These are phyloP conservation scores for Rhizopogon vesiculosus DNA, from an alignment of 768 basidiomycete species.

Conservation along the genomic window DNA sequence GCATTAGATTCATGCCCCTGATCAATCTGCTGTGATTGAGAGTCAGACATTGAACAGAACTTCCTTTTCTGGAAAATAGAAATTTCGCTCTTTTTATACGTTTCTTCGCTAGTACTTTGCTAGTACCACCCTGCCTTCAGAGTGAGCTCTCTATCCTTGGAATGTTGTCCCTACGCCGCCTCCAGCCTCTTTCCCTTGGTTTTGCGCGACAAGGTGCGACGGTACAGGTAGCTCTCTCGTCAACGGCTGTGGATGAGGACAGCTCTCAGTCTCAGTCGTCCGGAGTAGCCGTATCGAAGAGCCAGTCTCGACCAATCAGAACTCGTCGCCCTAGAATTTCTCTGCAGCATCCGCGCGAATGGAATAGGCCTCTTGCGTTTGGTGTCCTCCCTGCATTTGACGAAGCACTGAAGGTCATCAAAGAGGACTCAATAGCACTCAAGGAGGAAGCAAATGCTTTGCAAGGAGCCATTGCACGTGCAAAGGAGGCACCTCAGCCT, in stretches of 20 bases:
- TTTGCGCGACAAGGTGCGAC: conserved; percentile 5
- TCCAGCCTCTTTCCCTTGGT: conserved; percentile 5
- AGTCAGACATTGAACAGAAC: not conserved
- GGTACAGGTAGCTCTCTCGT: conserved; percentile 7
- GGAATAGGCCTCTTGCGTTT: conserved; percentile 56
- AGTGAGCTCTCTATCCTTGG: not conserved
- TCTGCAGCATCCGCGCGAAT: conserved; percentile 47
- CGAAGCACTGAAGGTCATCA: conserved; percentile 70
- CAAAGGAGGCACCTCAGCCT: conserved; percentile 19
- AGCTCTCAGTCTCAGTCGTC: not conserved
- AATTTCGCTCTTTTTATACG: not conserved
- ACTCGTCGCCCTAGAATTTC: conserved; percentile 49
- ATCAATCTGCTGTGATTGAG: not conserved
- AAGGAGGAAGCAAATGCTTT: conserved; percentile 25
- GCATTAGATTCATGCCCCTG: not conserved
- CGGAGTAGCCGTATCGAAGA: conserved; percentile 1
- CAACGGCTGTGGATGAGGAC: conserved; percentile 1
- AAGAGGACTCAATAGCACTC: conserved; percentile 50
- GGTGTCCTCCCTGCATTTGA: conserved; percentile 81
- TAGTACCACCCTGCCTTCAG: not conserved
- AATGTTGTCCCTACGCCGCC: conserved; percentile 15
- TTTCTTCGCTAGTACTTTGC: not conserved
- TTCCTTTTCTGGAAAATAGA: not conserved
- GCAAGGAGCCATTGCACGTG: conserved; percentile 13
- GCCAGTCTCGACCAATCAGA: conserved; percentile 14